phyloP scores from a whole-genome alignment of 139 green algal genomes.

The Haematococcus lacustris region DNA sequence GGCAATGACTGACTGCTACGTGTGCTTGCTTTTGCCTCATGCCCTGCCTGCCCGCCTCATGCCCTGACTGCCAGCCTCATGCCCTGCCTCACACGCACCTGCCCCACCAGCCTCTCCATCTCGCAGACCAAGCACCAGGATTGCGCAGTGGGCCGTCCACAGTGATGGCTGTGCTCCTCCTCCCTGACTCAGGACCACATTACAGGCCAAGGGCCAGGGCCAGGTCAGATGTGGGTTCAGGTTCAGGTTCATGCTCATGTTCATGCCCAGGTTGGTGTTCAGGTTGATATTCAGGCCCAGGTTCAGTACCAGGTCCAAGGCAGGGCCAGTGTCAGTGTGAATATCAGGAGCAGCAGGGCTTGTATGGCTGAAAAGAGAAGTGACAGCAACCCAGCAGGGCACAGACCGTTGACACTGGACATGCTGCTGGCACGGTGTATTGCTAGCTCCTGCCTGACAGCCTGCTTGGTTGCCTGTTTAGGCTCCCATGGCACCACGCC shows the following conservation, averaged over 20 bases:
- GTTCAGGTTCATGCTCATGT: background rate
- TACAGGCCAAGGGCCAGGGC: background rate
- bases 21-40: background rate
- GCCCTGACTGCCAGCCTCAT: background rate
- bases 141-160: background rate
- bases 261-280: background rate
- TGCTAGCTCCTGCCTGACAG: too few species aligned
- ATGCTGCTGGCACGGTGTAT: too few species aligned
- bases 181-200: background rate
- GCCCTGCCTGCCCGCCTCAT: background rate
- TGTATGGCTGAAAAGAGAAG: background rate
- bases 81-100: background rate
- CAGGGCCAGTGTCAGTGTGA: background rate
- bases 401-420: too few species aligned
- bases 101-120: slow-evolving; percentile 2
- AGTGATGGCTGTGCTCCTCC: background rate
- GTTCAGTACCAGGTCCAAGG: background rate
- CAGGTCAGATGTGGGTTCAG: background rate
- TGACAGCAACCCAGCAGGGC: background rate
- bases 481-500: background rate
- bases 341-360: background rate
- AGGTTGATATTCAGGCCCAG: background rate
- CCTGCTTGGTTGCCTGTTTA: too few species aligned
- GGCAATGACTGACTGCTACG: background rate
- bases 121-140: slow-evolving; percentile 5